These are phyloP conservation scores for Pueraria montana DNA, from an alignment of 306 rosid species.

Conservation along the genomic window DNA sequence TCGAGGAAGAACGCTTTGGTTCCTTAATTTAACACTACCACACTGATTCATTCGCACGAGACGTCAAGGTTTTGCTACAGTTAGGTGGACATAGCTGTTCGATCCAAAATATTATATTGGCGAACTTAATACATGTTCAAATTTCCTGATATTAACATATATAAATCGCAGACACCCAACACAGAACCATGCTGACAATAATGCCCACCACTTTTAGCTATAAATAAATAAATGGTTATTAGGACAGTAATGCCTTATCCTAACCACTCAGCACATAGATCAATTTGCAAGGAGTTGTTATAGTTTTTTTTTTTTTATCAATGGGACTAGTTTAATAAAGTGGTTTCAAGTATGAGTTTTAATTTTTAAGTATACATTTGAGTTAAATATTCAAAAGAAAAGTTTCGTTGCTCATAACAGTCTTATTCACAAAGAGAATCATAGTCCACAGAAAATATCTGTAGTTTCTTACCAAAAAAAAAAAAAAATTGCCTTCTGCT, in stretches of 20 bases:
- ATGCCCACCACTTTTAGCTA: background rate
- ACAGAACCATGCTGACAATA: background rate
- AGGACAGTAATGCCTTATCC: background rate
- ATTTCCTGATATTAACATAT: background rate
- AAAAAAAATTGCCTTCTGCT: background rate
- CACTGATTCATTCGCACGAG: constrained; percentile 23
- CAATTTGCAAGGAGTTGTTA: too few relatives aligned
- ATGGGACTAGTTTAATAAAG: too few relatives aligned
- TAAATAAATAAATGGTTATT: background rate
- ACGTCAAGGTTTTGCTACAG: constrained; percentile 56
- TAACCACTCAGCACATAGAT: too few relatives aligned
- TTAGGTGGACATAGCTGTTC: constrained; percentile 53
- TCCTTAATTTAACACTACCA: constrained; percentile 47
- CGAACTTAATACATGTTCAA: background rate
- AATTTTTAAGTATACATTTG: too few relatives aligned
- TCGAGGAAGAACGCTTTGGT: constrained; percentile 40
- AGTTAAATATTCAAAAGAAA: too few relatives aligned
- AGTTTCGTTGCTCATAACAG: too few relatives aligned
- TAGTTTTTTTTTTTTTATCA: too few relatives aligned
- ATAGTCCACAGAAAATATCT: too few relatives aligned
- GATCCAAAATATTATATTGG: background rate
- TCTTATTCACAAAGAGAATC: too few relatives aligned
- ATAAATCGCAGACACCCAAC: background rate
- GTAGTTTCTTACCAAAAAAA: too few relatives aligned
- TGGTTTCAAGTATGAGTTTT: too few relatives aligned